Evolutionary conservation across 164 flowering plant genomes (phyloP), one percentile per base, ranked within the genome.

Genomic region (Stephania cephalantha): DNA sequence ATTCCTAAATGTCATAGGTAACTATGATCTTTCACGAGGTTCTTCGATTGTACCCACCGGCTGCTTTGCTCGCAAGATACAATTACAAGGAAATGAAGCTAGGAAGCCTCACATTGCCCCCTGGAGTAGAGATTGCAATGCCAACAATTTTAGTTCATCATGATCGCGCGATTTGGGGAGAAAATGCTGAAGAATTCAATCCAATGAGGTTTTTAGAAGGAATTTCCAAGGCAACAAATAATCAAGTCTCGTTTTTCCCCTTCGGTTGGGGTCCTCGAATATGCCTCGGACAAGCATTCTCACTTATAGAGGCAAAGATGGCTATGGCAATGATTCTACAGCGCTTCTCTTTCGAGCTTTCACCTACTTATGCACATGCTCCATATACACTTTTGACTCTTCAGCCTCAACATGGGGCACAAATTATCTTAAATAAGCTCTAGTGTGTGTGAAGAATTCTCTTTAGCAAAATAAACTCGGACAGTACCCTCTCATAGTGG

Each of bases 121-220:
- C 73, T 1, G 73, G 72, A 55, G 68, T 75, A 17, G 31, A 52
- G 17, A 20, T 69, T 8, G 18, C 12, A 1, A 12, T 75, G 15
- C 73, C 72, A 25, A 55, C 12, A 35, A n/a, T 75, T 7, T 68
- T 53, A 2, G 55, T 75, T 58, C 77, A 75, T n/a, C 77, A 69
- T 20, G 68, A 58, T 58, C 67, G 42, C 22, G 68, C 69, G 22
- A n/a, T 75, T 11, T 75, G 73, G 77, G 77, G 77, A 6, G 68
- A 75, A n/a, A 72, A 75, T 69, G 77, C 73, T 6, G 8, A 69
- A 42, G 77, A 69, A n/a, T 75, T 75, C 53, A 75, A 69, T 9
- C 42, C 42, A 35, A 35, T 35, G 42, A 35, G 42, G 42, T 35
- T 35, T 35, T 35, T 4, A 2, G 42, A 35, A 35, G 42, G 42